Base-by-base conservation (phyloP, 2,329 filamentous ascomycete genomes). In the Colletotrichum sp. region DNA sequence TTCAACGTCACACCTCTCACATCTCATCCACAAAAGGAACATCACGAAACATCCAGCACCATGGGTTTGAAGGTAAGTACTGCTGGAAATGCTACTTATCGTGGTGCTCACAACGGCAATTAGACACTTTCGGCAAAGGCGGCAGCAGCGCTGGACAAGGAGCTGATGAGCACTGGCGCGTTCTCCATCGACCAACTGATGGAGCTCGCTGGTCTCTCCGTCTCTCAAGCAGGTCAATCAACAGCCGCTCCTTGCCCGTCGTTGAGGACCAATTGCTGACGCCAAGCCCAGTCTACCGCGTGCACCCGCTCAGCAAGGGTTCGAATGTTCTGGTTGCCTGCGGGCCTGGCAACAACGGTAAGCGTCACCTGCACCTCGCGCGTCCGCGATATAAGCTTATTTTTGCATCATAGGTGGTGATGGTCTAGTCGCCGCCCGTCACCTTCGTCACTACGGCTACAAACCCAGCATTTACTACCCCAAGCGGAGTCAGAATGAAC, bases 121-220 rank as follows among this genome's bases (percentile, higher is more conserved):
- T 71, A 98, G 95, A 98, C 96, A 30, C 90, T 99, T 30, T 94
- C 93, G 12, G 93, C 96, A 57, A 96, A 97, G 85, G 95, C 95
- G 78, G 97, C 97, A 0, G 94, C 95, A 0, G 94, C 95, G 64
- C 91, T 99, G 22, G 97, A 99, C 83, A 93, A 95, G 84, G 96
- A 99, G 83, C 93, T 99, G 77, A 98, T 99, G 96, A 94, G 92
- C 82, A 91, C 91, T 13, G 92, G 93, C 1, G 96, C 94, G 11
- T 99, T 98, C 86, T 98, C 95, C 13, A 91, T 99, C 71, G 97
- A 98, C 82, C 97, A 99, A 85, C 88, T 99, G 65, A 98, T 99
- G 97, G 97, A 98, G 83, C 88, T 99, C 9, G 97, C 97, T 59
- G 97, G 97, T 0, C 90, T 99, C 1, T 96, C 96, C 1, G 96